phyloP scores from a whole-genome alignment of 1,139 yeast species.

The Sugiyamaella xylanicola region DNA sequence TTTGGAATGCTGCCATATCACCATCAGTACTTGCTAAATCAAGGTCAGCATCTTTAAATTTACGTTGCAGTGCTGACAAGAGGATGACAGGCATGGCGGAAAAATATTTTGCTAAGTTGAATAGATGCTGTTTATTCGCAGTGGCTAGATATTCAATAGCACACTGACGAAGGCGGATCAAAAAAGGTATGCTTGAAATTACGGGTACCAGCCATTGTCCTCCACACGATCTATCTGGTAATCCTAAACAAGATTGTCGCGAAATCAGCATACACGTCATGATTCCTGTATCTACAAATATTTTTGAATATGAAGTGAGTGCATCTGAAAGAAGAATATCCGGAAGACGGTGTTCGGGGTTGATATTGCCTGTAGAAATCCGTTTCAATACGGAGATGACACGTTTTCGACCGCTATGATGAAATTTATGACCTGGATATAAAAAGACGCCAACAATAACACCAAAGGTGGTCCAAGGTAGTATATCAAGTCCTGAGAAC shows the following conservation, averaged over 20 bases:
- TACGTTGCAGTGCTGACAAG: slow-evolving; percentile 28
- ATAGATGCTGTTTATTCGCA: slow-evolving; percentile 55
- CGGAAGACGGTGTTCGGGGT: slow-evolving; percentile 59
- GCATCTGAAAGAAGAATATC: slow-evolving; percentile 83
- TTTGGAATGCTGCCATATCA: slow-evolving; percentile 17
- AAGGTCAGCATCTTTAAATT: slow-evolving; percentile 15
- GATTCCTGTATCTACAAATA: slow-evolving; percentile 66
- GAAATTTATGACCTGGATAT: slow-evolving; percentile 34
- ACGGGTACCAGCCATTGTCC: slow-evolving; percentile 51
- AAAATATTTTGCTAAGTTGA: slow-evolving; percentile 73
- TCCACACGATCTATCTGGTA: slow-evolving; percentile 44
- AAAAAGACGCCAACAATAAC: slow-evolving; percentile 37
- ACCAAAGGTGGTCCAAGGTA: slow-evolving; percentile 44
- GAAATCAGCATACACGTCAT: slow-evolving; percentile 46
- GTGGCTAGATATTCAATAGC: slow-evolving; percentile 62
- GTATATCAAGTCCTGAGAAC: slow-evolving; percentile 29
- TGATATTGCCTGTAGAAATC: slow-evolving; percentile 57
- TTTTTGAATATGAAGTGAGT: slow-evolving; percentile 74
- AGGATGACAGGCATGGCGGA: slow-evolving; percentile 66
- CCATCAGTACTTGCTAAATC: slow-evolving; percentile 24
- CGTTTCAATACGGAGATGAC: slow-evolving; percentile 53
- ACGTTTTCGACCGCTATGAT: slow-evolving; percentile 35
- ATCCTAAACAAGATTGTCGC: slow-evolving; percentile 35
- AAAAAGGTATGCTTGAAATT: slow-evolving; percentile 61
- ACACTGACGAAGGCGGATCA: slow-evolving; percentile 80